Base-by-base conservation (phyloP, 140 eudicot genomes). In the Cichorium intybus region DNA sequence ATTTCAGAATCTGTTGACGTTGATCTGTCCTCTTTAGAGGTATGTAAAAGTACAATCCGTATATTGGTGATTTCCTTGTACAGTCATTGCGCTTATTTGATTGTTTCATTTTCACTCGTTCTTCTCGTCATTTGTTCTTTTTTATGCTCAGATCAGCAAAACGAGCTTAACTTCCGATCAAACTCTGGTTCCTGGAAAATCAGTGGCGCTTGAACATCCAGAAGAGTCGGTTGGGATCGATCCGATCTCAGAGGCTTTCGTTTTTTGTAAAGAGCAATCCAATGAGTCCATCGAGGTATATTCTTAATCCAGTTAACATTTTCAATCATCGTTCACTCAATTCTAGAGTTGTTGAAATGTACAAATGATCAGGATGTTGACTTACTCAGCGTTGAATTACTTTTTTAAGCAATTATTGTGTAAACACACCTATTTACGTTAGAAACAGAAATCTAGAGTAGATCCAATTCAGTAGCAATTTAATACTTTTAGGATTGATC, bases 21-120 rank as follows among this genome's bases (percentile, higher is more conserved):
- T 4, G 51, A 75, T 78, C 75, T 23, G 4, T 52, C 65, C 14
- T 23, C 14, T 7, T 69, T 65, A 69, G 78, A 78, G 82, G 90
- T 78, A 59, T 31, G 26, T 52, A 49, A 58, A 49, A 45, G 26
- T 52, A 49, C 58, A 49, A 45, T 56, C 48, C 4, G 24, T 60
- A 27, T 29, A 46, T 55, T 29, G 0, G 35, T 37, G 20, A 11
- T 43, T 14, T 43, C 18, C 0, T 43, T 43, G 14, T 18, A 31
- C 9, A 3, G 0, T 60, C 16, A 54, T 3, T 57, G 12, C 29
- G 23, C 8, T 12, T 43, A 6, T 34, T 49, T 47, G 20, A 35
- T 46, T 16, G 21, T 52, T 17, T 23, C 28, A 7, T 10, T 57
- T 31, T 33, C 27, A 18, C 6, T 47, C 17, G 41, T 16, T 35